Evolutionary conservation across 495 filamentous ascomycete genomes (phyloP).

Genomic region (Cercophora sp.): DNA sequence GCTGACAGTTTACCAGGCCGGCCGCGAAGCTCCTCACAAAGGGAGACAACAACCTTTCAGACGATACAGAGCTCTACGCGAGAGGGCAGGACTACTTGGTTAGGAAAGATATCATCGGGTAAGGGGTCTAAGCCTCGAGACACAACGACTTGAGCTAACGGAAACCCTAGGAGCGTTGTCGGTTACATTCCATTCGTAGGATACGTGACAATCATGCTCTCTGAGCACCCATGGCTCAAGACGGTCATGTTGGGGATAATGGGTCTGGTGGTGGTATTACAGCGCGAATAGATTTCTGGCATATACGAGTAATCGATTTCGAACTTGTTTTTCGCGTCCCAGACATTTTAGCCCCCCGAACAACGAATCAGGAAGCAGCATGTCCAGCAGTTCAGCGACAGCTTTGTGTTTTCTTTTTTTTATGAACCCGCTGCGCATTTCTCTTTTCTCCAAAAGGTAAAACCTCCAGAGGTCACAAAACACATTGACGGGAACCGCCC

Average conservation of each 20-base stretch:
- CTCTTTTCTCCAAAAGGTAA: no score
- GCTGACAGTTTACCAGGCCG: no score
- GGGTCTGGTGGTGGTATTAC: slow-evolving; percentile 90
- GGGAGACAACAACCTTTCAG: slow-evolving; percentile 92
- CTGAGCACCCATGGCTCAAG: slow-evolving; percentile 97
- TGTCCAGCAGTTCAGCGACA: no score
- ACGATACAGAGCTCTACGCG: slow-evolving; percentile 89
- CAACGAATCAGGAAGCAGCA: no score
- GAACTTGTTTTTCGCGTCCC: slow-evolving; percentile 1
- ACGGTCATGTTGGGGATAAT: slow-evolving; percentile 89
- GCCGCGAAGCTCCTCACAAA: slow-evolving; percentile 78
- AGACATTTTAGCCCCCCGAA: no score
- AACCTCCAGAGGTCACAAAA: no score
- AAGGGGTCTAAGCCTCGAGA: no score
- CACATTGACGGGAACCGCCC: no score
- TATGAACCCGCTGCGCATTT: no score
- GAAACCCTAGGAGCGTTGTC: slow-evolving; percentile 58
- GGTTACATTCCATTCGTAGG: slow-evolving; percentile 95
- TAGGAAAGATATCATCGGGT: slow-evolving; percentile 84
- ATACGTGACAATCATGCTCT: slow-evolving; percentile 95
- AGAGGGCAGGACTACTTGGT: slow-evolving; percentile 78
- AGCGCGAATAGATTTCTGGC: slow-evolving; percentile 63
- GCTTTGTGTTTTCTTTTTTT: no score
- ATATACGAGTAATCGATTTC: not conserved
- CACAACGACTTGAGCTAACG: no score